Evolutionary conservation across 495 filamentous ascomycete genomes (phyloP), one percentile per base, ranked within the genome.

Genomic region (Daldinia bambusicola): DNA sequence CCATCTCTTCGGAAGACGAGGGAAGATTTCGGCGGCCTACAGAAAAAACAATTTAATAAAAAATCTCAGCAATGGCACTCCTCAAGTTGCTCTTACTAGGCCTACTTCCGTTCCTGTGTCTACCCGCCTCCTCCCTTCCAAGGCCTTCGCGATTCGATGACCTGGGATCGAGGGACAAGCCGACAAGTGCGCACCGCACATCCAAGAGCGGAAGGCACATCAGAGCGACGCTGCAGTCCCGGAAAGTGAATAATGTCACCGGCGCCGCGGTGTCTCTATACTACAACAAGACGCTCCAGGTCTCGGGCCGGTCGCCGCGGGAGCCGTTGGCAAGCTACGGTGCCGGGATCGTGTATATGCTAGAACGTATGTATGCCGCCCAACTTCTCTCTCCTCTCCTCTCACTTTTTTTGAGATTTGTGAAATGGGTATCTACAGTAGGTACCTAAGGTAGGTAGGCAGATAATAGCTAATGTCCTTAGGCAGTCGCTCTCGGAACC

Each of bases 401-500:
- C 26, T 26, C 26, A 1, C 26, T 26, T 3, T 26, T 26, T 26
- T 3, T 26, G 3, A 26, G 26, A 26, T 26, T 26, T 26, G 26
- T 26, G 26, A 26, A 3, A 26, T 1, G 26, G 26, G 26, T 26
- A 26, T 26, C 26, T 26, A 26, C 26, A 26, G 26, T 26, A 26
- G 26, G 26, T 26, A 3, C 26, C 26, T 26, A 26, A 26, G 26
- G 26, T 26, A 26, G 26, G 26, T 3, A 26, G 26, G 26, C 26
- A 26, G 26, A 26, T 14, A 31, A 22, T 18, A 37, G 34, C 71
- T 67, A 22, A 67, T 61, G 12, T 45, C 13, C 16, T 70, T 57
- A 48, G 37, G 43, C 43, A 83, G 81, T 83, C 56, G 76, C 79
- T 16, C 78, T 84, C 55, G 83, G 83, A 13, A 82, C 80, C 0